These are phyloP conservation scores for Coemansia sp. DNA, from an alignment of 192 early-diverging fungal genomes.

Conservation along the genomic window DNA sequence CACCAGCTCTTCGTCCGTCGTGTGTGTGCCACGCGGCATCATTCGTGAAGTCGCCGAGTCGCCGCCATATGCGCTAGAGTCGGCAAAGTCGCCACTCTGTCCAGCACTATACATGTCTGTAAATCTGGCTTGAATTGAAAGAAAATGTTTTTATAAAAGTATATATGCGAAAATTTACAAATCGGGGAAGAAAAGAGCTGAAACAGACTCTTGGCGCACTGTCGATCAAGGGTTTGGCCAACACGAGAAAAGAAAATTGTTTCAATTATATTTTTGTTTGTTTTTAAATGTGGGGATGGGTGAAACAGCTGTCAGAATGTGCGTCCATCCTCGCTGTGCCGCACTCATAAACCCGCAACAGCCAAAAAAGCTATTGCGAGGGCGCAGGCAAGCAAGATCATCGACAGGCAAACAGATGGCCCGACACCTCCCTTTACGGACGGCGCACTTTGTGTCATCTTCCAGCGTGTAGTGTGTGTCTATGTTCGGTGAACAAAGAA, in stretches of 20 bases:
- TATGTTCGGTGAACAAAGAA: constrained; percentile 58
- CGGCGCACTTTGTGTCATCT: constrained; percentile 53
- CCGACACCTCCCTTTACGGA: constrained; percentile 56
- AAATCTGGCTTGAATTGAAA: neutral
- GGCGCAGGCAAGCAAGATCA: constrained; percentile 55
- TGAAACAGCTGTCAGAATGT: constrained; percentile 51
- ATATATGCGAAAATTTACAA: neutral
- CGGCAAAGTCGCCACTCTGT: constrained; percentile 42
- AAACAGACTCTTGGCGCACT: neutral
- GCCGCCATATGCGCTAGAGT: constrained; percentile 26
- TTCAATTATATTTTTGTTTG: neutral
- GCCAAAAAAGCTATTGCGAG: constrained; percentile 16
- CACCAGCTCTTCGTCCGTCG: constrained; percentile 51
- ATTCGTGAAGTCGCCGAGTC: constrained; percentile 38
- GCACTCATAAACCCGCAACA: constrained; percentile 33
- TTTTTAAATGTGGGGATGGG: neutral
- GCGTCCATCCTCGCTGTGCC: constrained; percentile 53
- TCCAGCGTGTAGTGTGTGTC: constrained; percentile 54
- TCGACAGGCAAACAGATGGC: constrained; percentile 19
- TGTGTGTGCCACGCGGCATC: constrained; percentile 51
- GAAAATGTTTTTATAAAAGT: neutral
- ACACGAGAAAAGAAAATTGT: neutral
- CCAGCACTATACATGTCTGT: constrained; percentile 25
- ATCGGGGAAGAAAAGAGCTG: neutral
- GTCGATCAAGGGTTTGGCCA: neutral